Conservation (phyloP, 305 asterid species). For the Nicotiana rustica region DNA sequence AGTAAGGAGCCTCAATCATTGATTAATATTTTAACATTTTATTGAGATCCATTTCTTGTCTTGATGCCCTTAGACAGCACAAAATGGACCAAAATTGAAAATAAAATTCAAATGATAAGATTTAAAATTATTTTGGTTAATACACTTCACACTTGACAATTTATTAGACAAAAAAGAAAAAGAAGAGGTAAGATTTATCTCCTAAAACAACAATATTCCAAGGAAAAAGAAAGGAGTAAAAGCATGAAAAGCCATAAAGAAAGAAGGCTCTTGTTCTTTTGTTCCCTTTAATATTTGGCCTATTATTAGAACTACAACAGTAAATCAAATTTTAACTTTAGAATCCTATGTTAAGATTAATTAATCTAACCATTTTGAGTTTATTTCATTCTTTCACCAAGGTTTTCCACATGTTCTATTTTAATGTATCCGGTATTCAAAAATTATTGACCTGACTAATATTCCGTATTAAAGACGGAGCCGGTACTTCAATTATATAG, state of each 20-base stretch:
- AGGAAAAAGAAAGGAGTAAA: slow-evolving; percentile 38
- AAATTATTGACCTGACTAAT: too few species aligned
- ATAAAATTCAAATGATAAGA: not conserved
- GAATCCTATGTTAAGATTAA: slow-evolving; percentile 29
- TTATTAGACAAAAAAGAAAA: slow-evolving; percentile 30
- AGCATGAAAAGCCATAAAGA: slow-evolving; percentile 42
- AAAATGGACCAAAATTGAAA: slow-evolving; percentile 27
- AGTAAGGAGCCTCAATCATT: slow-evolving; percentile 45
- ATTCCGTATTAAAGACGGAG: too few species aligned
- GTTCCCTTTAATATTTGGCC: slow-evolving; percentile 39
- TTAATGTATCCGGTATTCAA: too few species aligned
- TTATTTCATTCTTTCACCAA: not conserved
- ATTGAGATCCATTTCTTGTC: slow-evolving; percentile 61
- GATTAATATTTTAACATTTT: slow-evolving; percentile 41
- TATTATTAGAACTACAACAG: not conserved
- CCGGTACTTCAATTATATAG: too few species aligned
- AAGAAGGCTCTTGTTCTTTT: slow-evolving; percentile 40
- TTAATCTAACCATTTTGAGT: not conserved
- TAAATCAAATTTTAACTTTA: not conserved
- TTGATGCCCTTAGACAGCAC: slow-evolving; percentile 40
- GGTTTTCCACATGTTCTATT: not conserved
- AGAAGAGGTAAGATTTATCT: slow-evolving; percentile 42
- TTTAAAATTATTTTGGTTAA: slow-evolving; percentile 5
- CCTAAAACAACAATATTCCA: not conserved
- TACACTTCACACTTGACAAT: not conserved